Base-by-base conservation (phyloP, 2,329 filamentous ascomycete species). In the Sporothrix pseudoabietina region DNA sequence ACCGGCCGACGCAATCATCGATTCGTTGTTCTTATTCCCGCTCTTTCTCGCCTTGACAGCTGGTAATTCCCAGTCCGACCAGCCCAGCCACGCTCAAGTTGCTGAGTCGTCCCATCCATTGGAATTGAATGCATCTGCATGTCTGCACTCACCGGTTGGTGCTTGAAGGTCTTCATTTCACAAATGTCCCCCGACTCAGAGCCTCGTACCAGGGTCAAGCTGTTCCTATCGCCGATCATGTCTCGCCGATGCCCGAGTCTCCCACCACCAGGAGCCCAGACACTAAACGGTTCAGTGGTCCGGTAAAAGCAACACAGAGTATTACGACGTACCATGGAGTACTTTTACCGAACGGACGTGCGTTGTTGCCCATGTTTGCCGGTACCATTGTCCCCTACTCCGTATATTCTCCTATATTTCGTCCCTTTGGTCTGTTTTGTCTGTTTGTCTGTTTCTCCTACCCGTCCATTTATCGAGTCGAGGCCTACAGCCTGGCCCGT, bases 201-300 rank as follows among this genome's bases (percentile, higher is more conserved):
- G 32, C 47, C 32, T 41, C 32, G 49, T 30, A n/a, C 52, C 32
- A 57, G 52, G 52, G 52, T 55, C 10, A 16, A 30, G 39, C 35
- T 54, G 41, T 44, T 14, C 22, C 41, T 41, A 55, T 41, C 54
- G 55, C 41, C 69, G 55, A 63, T 71, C 69, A 47, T 71, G 70
- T 66, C 57, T 71, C 44, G 70, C 70, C 47, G 70, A 54, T 54
- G 70, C 30, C 47, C 70, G 59, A 65, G 16, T 12, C 32, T 35
- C 12, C 41, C 9, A 10, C 16, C 49, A 16, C 41, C 41, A 44
- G 41, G 5, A 35, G 47, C 47, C n/a, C 8, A 16, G 63, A 22
- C 63, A 16, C 63, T 49, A 65, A 65, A 44, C 19, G 35, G 9
- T 26, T 26, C 61, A 22, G 61, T 47, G 14, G 22, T 30, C 61